These are phyloP conservation scores for Cadophora sp. DNA, from an alignment of 2,329 filamentous ascomycete genomes.

Conservation along the genomic window DNA sequence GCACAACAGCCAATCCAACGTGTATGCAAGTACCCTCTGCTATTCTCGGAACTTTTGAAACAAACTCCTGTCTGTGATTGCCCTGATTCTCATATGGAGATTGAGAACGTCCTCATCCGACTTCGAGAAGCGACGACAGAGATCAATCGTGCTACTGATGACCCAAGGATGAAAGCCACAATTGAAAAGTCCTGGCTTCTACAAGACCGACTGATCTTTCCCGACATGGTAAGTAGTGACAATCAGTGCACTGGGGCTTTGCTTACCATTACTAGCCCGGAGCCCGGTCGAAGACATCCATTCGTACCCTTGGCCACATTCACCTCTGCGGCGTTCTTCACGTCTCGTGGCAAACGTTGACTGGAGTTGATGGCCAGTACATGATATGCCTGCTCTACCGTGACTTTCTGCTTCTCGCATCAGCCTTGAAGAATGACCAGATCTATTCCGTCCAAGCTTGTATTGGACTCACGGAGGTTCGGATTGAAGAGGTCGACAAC, in stretches of 20 bases:
- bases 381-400: conserved; percentile 87
- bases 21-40: conserved; percentile 86
- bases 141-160: conserved; percentile 86
- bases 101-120: conserved; percentile 74
- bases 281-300: conserved; percentile 65
- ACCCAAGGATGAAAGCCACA: conserved; percentile 69
- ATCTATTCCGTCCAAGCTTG: conserved; percentile 78
- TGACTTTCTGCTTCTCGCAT: conserved; percentile 79
- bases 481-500: conserved; percentile 76
- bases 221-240: conserved; percentile 64
- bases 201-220: conserved; percentile 80
- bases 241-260: background rate
- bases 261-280: conserved; percentile 47
- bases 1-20: conserved; percentile 80
- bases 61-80: conserved; percentile 86
- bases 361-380: conserved; percentile 76
- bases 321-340: conserved; percentile 83
- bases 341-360: conserved; percentile 78
- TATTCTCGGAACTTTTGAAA: conserved; percentile 84
- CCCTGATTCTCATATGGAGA: conserved; percentile 79
- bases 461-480: conserved; percentile 70
- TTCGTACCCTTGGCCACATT: conserved; percentile 81
- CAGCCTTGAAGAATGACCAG: conserved; percentile 66
- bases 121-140: conserved; percentile 77
- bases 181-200: conserved; percentile 86